These are phyloP conservation scores for Agrocybe pediades DNA, from an alignment of 768 basidiomycete species.

Conservation along the genomic window DNA sequence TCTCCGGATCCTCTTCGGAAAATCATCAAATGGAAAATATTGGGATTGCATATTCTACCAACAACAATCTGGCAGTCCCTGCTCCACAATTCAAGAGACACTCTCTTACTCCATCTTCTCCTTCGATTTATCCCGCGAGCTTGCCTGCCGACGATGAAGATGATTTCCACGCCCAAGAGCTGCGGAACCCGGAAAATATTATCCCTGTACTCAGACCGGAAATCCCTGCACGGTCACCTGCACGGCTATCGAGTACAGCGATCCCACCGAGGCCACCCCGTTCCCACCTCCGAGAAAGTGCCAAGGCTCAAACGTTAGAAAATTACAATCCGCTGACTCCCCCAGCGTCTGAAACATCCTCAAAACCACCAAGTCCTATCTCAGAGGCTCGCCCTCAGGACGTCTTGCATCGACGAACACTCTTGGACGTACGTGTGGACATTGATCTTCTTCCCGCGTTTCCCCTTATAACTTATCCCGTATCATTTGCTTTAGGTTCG, in stretches of 20 bases:
- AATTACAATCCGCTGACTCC: slow-evolving; percentile 40
- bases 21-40: slow-evolving; percentile 6
- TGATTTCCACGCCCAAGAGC: slow-evolving; percentile 9
- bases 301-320: slow-evolving; percentile 10
- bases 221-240: slow-evolving; percentile 3
- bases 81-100: slow-evolving; percentile 19
- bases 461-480: background rate
- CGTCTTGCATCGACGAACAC: slow-evolving; percentile 32
- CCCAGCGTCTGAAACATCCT: slow-evolving; percentile 39
- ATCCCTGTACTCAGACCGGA: background rate
- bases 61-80: slow-evolving; percentile 5
- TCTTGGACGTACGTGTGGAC: slow-evolving; percentile 39
- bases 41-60: slow-evolving; percentile 12
- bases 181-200: background rate
- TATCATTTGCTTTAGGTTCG: slow-evolving; percentile 13
- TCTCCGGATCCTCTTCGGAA: background rate
- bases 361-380: slow-evolving; percentile 27
- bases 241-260: slow-evolving; percentile 3
- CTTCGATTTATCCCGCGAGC: slow-evolving; percentile 51
- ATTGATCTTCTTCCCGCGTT: background rate
- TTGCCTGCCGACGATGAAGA: slow-evolving; percentile 38
- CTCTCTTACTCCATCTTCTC: slow-evolving; percentile 44
- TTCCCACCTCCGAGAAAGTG: slow-evolving; percentile 27
- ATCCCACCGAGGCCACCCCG: slow-evolving; percentile 31
- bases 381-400: slow-evolving; percentile 23